Evolutionary conservation across 805 yeast genomes (phyloP), one percentile per base, ranked within the genome.

Genomic region (Suhomyces vadensis): DNA sequence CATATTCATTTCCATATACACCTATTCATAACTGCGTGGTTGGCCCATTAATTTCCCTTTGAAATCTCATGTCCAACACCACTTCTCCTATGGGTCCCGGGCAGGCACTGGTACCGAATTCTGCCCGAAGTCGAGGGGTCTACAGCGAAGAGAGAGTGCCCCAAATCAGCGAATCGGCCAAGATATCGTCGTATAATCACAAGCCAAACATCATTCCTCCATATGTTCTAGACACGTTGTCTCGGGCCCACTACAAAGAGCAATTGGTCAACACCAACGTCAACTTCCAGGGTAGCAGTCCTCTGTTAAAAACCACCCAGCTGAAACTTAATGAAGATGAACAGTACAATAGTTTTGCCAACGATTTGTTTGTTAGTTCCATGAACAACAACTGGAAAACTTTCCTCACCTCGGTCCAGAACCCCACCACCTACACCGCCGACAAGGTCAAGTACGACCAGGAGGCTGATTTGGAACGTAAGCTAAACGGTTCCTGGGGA

Each of bases 211-310:
- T 64, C 22, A 64, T 71, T 17, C 92, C 92, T 1, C 83, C 85
- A 1, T 85, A 79, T 63, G 89, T 80, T 1, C 60, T 85, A 35
- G 85, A 82, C 46, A 73, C 74, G 23, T 57, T 81, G n/a, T 62
- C 74, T 3, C 65, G 64, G 53, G 71, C 63, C 3, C 71, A 73
- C 53, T 65, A 64, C 51, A 65, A 61, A 44, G 73, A 71, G 17
- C 72, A 66, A 52, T 50, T 61, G 27, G 53, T 52, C 41, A 65
- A 65, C 52, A 51, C 52, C 35, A 68, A 67, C 49, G 61, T 53
- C 38, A 65, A 66, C 47, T 50, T 36, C 14, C 29, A 16, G 46
- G 21, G 46, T 41, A 7, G 39, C 23, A 11, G 31, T 47, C 42
- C 38, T 17, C 46, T 33, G 41, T 31, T 31, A 22, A 49, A 40